Evolutionary conservation across 805 yeast genomes (phyloP), one percentile per base, ranked within the genome.

Genomic region (Kodamaea laetipori): DNA sequence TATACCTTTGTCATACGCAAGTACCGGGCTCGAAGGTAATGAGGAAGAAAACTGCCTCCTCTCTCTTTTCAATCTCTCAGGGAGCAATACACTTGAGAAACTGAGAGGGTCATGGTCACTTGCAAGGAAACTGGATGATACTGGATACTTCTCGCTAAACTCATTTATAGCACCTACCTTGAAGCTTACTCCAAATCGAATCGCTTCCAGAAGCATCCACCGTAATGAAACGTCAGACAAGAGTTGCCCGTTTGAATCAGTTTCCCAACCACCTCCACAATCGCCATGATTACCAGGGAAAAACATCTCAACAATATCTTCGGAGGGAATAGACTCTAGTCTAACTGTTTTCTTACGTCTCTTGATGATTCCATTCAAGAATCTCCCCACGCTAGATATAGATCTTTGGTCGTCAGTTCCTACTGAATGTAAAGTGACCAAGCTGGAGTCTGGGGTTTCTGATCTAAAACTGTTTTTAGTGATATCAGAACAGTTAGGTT

Each of bases 201-300:
- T 53, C 0, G 85, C 79, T 54, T 78, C 80, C 4, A 74, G 62
- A 9, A 82, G 45, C 57, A 83, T 77, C 88, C 88, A 83, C 47
- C 82, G 66, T 17, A 83, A 61, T 0, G 87, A 64, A 11, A 80
- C 48, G 49, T 78, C 73, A 0, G 85, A 69, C 11, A 78, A 46
- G 16, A 58, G 53, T 32, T 77, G 73, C 1, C 78, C 78, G 37
- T 66, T 55, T 0, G 45, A 25, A 55, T 77, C 82, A 4, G 67
- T 58, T 1, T 67, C 57, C 83, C 85, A 82, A 0, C 85, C 85
- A 2, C 88, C 88, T 2, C 89, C 89, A 52, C 79, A 63, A 58
- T 83, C 88, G 7, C 83, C 69, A 58, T 83, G 89, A 54, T 79
- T 78, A 2, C 88, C 90, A 1, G 85, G 78, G 52, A 83, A 83